phyloP scores from a whole-genome alignment of 2,329 filamentous ascomycete species.

The Ilyonectria mors-panacis region DNA sequence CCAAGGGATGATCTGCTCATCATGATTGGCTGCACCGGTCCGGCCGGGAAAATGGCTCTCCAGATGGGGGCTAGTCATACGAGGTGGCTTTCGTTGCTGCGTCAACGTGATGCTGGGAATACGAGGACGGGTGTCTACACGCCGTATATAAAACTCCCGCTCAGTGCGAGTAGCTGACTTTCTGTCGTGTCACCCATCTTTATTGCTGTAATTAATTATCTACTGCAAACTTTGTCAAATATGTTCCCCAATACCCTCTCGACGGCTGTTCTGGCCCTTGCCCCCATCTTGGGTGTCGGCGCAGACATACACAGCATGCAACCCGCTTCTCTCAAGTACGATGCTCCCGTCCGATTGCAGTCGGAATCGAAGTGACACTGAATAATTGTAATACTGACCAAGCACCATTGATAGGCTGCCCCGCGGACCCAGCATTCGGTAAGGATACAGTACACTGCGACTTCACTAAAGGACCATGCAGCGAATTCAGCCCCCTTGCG shows the following conservation, averaged over 20 bases:
- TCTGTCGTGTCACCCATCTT: neutral
- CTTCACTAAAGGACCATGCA: slow-evolving; percentile 74
- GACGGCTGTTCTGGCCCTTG: slow-evolving; percentile 33
- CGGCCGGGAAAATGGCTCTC: no score
- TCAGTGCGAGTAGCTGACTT: neutral
- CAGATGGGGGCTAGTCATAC: no score
- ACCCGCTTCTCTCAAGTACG: slow-evolving; percentile 39
- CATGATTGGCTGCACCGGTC: no score
- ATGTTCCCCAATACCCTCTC: slow-evolving; percentile 39
- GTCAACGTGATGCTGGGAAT: neutral
- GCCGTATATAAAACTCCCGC: neutral
- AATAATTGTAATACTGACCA: neutral
- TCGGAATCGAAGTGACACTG: neutral
- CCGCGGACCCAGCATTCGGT: slow-evolving; percentile 77
- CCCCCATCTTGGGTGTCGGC: slow-evolving; percentile 36
- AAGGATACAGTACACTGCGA: slow-evolving; percentile 71
- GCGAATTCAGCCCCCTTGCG: slow-evolving; percentile 42
- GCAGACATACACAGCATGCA: slow-evolving; percentile 42
- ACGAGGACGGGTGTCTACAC: neutral
- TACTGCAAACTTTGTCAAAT: slow-evolving; percentile 2
- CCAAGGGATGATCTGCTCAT: no score
- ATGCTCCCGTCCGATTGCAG: neutral
- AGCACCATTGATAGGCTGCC: slow-evolving; percentile 61
- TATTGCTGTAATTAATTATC: neutral
- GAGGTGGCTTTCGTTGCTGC: neutral